Evolutionary conservation across 1,284 basidiomycete genomes (phyloP).

Genomic region (Tylopilus orsonianus): DNA sequence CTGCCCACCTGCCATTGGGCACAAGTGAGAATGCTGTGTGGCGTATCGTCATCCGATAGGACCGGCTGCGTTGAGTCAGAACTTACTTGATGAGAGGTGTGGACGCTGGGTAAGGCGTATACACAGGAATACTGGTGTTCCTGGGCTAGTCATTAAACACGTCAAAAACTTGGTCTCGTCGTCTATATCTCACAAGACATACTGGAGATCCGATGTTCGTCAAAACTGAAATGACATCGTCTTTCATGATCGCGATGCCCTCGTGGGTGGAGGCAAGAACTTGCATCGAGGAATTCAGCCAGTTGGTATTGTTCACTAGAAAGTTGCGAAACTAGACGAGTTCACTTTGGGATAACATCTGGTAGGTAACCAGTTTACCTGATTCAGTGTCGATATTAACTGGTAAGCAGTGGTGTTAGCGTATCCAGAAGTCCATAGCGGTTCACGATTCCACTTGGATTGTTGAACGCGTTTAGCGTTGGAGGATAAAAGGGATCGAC

Average conservation of each 20-base stretch:
- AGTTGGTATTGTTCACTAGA: slow-evolving; percentile 64
- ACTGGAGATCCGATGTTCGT: slow-evolving; percentile 80
- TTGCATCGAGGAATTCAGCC: slow-evolving; percentile 55
- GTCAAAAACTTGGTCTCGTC: not conserved
- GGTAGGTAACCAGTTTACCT: slow-evolving; percentile 34
- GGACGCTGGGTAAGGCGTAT: slow-evolving; percentile 49
- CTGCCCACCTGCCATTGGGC: slow-evolving; percentile 65
- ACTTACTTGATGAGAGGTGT: slow-evolving; percentile 57
- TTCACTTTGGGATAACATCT: not conserved
- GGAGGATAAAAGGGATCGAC: not conserved
- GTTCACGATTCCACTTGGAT: slow-evolving; percentile 66
- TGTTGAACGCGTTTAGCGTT: not conserved
- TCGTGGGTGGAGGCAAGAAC: slow-evolving; percentile 57
- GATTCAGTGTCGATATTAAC: slow-evolving; percentile 64
- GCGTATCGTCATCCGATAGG: not conserved
- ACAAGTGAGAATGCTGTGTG: slow-evolving; percentile 56
- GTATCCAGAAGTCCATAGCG: slow-evolving; percentile 76
- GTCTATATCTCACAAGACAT: slow-evolving; percentile 20
- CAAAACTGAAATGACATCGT: slow-evolving; percentile 64
- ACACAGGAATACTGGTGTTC: slow-evolving; percentile 53
- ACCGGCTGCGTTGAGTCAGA: not conserved
- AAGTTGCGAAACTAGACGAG: slow-evolving; percentile 59
- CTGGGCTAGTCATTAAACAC: slow-evolving; percentile 43
- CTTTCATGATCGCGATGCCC: slow-evolving; percentile 73
- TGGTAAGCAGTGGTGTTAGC: slow-evolving; percentile 59